These are phyloP conservation scores for Podaxis sp. DNA, from an alignment of 768 basidiomycete genomes.

Conservation along the genomic window DNA sequence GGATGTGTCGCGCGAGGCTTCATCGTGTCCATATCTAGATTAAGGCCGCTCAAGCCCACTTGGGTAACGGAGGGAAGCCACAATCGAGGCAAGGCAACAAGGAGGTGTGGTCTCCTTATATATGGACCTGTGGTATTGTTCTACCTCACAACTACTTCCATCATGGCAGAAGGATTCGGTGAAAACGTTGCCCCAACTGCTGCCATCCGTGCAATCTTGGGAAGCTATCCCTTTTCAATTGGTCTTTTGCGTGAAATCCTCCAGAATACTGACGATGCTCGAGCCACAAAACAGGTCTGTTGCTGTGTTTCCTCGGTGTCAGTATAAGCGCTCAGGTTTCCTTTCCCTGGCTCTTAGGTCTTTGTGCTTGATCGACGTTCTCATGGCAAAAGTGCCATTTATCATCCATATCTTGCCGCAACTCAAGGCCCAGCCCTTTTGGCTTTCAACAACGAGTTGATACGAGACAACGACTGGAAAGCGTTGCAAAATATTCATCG, in stretches of 20 bases:
- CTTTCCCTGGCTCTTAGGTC: conserved; percentile 24
- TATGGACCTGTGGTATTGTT: not conserved
- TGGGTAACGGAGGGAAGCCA: not conserved
- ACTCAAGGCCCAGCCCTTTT: conserved; percentile 47
- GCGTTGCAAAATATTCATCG: conserved; percentile 41
- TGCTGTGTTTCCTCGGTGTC: not conserved
- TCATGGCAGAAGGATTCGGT: conserved; percentile 16
- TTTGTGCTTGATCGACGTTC: conserved; percentile 42
- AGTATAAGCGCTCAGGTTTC: not conserved
- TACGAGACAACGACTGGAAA: conserved; percentile 42
- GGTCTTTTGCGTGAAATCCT: conserved; percentile 45
- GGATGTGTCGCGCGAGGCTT: conserved; percentile 1
- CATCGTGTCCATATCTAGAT: conserved; percentile 1
- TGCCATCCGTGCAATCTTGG: conserved; percentile 33
- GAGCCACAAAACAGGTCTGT: conserved; percentile 43
- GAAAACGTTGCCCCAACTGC: conserved; percentile 23
- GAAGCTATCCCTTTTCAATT: conserved; percentile 44
- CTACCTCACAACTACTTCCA: not conserved
- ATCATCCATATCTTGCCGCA: conserved; percentile 25
- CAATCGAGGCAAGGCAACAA: not conserved
- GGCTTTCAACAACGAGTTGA: conserved; percentile 45
- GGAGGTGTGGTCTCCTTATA: not conserved
- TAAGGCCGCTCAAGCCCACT: not conserved
- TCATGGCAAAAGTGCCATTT: conserved; percentile 25
- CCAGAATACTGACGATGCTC: conserved; percentile 52